Evolutionary conservation across 805 yeast genomes (phyloP), one percentile per base, ranked within the genome.

Genomic region (Middelhovenomyces tepae): DNA sequence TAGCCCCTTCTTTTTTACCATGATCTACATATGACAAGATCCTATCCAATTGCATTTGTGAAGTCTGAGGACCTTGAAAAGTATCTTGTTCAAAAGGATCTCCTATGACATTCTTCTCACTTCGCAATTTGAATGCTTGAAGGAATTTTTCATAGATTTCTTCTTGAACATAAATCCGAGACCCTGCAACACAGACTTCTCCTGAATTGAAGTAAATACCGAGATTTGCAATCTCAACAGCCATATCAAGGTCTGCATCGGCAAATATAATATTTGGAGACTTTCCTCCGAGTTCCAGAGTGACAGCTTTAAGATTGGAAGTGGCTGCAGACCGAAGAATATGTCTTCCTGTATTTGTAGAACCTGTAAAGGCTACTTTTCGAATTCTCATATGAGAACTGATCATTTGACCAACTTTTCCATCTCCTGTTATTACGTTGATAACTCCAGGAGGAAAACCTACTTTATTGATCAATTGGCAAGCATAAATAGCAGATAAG

Each of bases 181-280:
- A 86, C 45, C 94, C 91, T 17, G 95, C 95, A 50, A 86, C 79
- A 64, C 97, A 87, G 34, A 89, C 94, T 65, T 87, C 95, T 62
- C 97, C 97, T 53, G 89, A 76, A 68, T 89, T 89, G 71, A 71
- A 84, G 70, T 81, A 83, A 51, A 86, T 83, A 57, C 95, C 95
- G 35, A 70, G 56, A 31, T 82, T 68, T 43, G 84, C 76, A 65
- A 74, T 70, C 43, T 77, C 67, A 30, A 84, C 78, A 34, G 96
- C 84, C 50, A 67, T 66, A 28, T 79, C 78, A 35, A 87, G 53
- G 57, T 87, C 75, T 31, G 93, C 91, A 53, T 87, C 96, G 49
- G 78, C 77, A 56, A 81, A 84, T 29, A 87, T 79, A 47, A 87
- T 77, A 56, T 81, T 77, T 49, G 96, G 95, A 11, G 95, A 85